Conservation (phyloP, 345 rosid species). For the Eucalyptus lansdowneana region DNA sequence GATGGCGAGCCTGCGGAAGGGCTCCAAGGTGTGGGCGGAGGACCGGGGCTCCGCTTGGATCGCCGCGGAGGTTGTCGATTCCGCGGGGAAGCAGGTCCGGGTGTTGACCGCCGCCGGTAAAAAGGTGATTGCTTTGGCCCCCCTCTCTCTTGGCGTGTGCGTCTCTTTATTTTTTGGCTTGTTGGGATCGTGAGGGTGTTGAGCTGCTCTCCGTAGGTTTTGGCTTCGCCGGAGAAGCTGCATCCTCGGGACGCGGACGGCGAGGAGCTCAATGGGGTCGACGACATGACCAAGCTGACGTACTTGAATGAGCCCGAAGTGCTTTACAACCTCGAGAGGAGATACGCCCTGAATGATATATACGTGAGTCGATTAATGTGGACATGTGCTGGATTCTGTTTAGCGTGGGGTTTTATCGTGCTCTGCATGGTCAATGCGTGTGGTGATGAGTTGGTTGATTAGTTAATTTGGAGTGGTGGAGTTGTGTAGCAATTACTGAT, state of each 20-base stretch:
- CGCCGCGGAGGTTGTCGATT: constrained; percentile 52
- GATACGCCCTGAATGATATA: constrained; percentile 90
- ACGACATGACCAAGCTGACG: constrained; percentile 92
- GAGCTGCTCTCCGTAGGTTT: constrained; percentile 18
- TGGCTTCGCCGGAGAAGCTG: constrained; percentile 36
- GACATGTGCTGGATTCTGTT: background rate
- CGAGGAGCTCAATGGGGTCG: constrained; percentile 91
- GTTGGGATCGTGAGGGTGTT: background rate
- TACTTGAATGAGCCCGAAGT: constrained; percentile 98
- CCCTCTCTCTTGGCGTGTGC: background rate
- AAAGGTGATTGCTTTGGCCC: constrained; percentile 25
- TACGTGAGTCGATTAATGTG: constrained; percentile 44
- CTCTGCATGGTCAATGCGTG: background rate
- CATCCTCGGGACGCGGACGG: constrained; percentile 66
- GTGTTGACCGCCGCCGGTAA: constrained; percentile 36
- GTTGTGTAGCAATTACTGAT: background rate
- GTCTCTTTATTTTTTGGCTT: too few relatives aligned
- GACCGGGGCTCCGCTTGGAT: constrained; percentile 84
- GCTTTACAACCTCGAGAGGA: constrained; percentile 74
- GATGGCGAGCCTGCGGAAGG: constrained; percentile 56
- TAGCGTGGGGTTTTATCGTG: background rate
- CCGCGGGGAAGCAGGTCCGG: constrained; percentile 37
- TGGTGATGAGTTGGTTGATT: background rate
- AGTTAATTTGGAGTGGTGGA: background rate
- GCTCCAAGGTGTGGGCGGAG: constrained; percentile 77